Base-by-base conservation (phyloP, 306 rosid species). In the Leucaena leucocephala region DNA sequence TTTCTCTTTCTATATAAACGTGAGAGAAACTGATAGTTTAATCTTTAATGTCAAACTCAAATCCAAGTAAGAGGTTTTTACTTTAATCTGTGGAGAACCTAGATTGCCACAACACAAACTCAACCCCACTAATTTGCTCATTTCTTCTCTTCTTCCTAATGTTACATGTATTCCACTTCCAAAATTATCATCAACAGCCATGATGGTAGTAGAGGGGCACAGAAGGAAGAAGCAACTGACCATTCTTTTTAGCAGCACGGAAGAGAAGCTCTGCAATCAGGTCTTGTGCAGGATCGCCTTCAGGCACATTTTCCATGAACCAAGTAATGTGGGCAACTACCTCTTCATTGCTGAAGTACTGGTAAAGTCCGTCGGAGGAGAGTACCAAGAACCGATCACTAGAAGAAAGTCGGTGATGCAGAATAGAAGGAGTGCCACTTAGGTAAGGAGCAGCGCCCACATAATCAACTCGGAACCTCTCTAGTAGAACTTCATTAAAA, bases 231-330 rank as follows among this genome's bases (percentile, higher is more conserved):
- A 59, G 48, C 61, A 71, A 87, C 89, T 85, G 19, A 87, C 93
- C 91, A 76, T 87, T 85, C 82, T 87, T 89, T 80, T 89, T 87
- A 33, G 93, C 91, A 12, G 93, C 93, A 76, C 93, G 87, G 78
- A 89, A 82, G 81, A 89, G 91, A 82, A 89, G 91, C 83, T 89
- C 91, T 7, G 91, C 89, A 35, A 89, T 87, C 27, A 89, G 89
- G 80, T 85, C 85, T 78, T 89, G 93, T n/a, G 93, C 93, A 75
- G 93, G 93, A 82, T 89, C 93, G 42, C 93, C 93, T 62, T 84
- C 91, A 2, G 92, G 92, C 64, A 85, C 87, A 71, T 87, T 89
- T 81, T 89, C 92, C 86, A 89, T 89, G 85, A 87, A 87, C 91
- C 91, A 83, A 2, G 87, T 84, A 65, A 89, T 86, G 76, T 89